These are phyloP conservation scores for Trichoderma pleuroti DNA, from an alignment of 2,329 filamentous ascomycete species.

Conservation along the genomic window DNA sequence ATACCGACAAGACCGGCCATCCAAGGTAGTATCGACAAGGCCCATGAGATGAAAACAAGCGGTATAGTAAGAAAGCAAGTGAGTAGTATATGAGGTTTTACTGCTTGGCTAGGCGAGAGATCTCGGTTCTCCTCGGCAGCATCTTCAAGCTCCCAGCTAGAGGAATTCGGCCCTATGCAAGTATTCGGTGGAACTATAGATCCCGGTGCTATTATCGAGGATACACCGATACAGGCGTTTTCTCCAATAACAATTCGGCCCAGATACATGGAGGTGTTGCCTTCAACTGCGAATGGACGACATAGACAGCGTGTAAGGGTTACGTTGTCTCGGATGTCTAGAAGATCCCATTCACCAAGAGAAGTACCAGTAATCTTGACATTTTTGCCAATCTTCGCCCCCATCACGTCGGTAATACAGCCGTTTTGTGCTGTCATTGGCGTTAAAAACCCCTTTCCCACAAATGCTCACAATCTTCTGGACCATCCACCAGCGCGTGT, in stretches of 20 bases:
- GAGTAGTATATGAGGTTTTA: conserved; percentile 45
- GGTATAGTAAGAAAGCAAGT: conserved; percentile 42
- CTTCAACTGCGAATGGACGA: conserved; percentile 52
- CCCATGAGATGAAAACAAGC: conserved; percentile 37
- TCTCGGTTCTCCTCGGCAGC: conserved; percentile 47
- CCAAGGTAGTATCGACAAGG: conserved; percentile 46
- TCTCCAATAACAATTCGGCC: conserved; percentile 48
- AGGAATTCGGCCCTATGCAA: conserved; percentile 55
- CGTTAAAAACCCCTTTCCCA: conserved; percentile 45
- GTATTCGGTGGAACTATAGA: conserved; percentile 45
- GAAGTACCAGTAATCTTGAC: conserved; percentile 45
- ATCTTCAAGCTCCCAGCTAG: conserved; percentile 52
- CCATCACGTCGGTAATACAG: conserved; percentile 51
- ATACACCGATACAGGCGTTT: conserved; percentile 45
- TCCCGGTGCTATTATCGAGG: conserved; percentile 50
- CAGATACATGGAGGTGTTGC: conserved; percentile 57
- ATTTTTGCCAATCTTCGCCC: conserved; percentile 49
- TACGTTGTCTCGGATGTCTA: conserved; percentile 51
- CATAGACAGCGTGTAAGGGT: conserved; percentile 46
- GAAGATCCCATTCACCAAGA: conserved; percentile 54
- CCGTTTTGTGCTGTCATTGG: conserved; percentile 37
- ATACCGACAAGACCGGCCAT: conserved; percentile 43
- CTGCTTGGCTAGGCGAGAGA: conserved; percentile 36
- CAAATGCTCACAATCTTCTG: conserved; percentile 50
- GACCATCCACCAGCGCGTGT: conserved; percentile 57